Base-by-base conservation (phyloP, 164 flowering plant genomes). In the Amborella trichopoda region DNA sequence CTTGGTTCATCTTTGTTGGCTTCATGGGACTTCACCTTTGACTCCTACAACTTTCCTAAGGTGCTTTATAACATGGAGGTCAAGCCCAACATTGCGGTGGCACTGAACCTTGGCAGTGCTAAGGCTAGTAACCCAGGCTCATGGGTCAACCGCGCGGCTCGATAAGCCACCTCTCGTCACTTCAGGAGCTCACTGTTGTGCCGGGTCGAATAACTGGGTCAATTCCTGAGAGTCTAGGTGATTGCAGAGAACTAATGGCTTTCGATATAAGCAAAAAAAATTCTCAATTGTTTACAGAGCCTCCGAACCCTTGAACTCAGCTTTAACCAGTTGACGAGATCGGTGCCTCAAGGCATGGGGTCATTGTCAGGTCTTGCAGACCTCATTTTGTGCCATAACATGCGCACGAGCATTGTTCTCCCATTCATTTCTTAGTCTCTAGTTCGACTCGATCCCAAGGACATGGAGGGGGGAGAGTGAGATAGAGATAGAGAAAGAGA, bases 51-150 rank as follows among this genome's bases (percentile, higher is more conserved):
- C 16, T 68, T 68, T 36, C 23, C 66, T 18, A 66, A 69, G 4
- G 68, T 68, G 5, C 45, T 38, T 28, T 68, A 65, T 23, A 51
- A 52, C 4, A 38, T 55, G 5, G 59, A 56, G 10, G 41, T 22
- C 20, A 10, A 38, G 11, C 41, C 41, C 41, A 38, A 38, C 21
- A 52, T 32, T 27, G 68, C 63, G 0, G 25, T 63, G 12, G 74
- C 91, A 0, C 74, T 93, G 18, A 85, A 77, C 54, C 77, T 93
- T 24, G 99, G 99, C 4, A 93, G 84, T 27, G 94, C 86, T 0
- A 40, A 77, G 6, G 96, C 99, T 3, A 91, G 89, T 73, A 95
- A 0, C 94, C 96, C 0, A 96, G 99, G 2, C 68, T 93, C 1
- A 49, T 78, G 6, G 99, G 99, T 14, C 70, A 75, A 20, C 53